Conservation (phyloP, 768 basidiomycete species). For the Crepidotus variabilis region DNA sequence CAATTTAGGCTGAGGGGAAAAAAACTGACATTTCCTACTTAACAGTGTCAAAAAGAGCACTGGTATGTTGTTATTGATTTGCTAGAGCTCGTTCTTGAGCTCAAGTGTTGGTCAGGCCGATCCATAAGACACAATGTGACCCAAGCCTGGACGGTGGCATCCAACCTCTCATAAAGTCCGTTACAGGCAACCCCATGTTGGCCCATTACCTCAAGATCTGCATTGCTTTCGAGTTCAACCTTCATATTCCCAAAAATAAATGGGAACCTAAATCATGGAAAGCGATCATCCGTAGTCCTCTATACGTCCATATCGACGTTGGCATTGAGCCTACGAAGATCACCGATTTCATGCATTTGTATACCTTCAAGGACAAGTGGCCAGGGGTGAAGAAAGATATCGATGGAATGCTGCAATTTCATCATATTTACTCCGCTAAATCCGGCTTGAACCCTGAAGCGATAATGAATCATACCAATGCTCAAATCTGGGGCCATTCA, state of each 20-base stretch:
- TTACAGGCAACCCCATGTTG: slow-evolving; percentile 17
- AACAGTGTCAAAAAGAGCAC: slow-evolving; percentile 14
- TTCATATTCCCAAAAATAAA: slow-evolving; percentile 4
- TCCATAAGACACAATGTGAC: slow-evolving; percentile 11
- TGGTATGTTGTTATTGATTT: slow-evolving; percentile 6
- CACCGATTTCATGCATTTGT: slow-evolving; percentile 17
- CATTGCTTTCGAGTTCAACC: slow-evolving; percentile 8
- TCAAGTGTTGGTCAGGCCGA: slow-evolving; percentile 5
- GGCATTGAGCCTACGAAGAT: slow-evolving; percentile 18
- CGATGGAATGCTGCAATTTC: slow-evolving; percentile 18
- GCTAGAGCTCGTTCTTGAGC: background rate
- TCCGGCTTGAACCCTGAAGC: slow-evolving; percentile 5
- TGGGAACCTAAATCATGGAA: slow-evolving; percentile 2
- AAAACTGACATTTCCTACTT: background rate
- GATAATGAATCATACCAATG: slow-evolving; percentile 1
- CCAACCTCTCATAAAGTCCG: slow-evolving; percentile 10
- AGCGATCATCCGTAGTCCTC: slow-evolving; percentile 5
- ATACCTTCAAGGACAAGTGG: slow-evolving; percentile 12
- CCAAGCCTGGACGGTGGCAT: slow-evolving; percentile 12
- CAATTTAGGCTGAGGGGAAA: background rate
- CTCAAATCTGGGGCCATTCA: slow-evolving; percentile 10
- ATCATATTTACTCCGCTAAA: slow-evolving; percentile 9
- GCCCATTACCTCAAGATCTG: slow-evolving; percentile 15
- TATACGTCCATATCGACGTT: slow-evolving; percentile 15
- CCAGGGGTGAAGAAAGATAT: slow-evolving; percentile 6